Evolutionary conservation across 2,329 filamentous ascomycete genomes (phyloP).

Genomic region (Hymenoscyphus linearis): DNA sequence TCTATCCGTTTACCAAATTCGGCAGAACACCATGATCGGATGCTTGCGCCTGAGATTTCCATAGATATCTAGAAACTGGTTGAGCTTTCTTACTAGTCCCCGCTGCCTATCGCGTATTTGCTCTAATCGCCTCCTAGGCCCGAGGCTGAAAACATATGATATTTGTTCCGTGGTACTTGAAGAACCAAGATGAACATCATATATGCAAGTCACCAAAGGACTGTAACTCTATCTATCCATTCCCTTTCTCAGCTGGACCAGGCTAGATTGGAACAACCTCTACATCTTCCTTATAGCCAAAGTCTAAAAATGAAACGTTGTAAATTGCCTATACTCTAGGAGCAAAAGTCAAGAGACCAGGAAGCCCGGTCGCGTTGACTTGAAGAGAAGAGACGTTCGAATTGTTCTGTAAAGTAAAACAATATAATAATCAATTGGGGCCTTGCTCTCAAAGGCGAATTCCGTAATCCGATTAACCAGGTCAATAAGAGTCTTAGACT

Average conservation of each 20-base stretch:
- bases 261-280: slow-evolving; percentile 14
- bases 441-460: background rate
- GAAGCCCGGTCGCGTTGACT: background rate
- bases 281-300: slow-evolving; percentile 6
- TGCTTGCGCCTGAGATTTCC: background rate
- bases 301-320: background rate
- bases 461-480: slow-evolving; percentile 2
- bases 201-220: slow-evolving; percentile 13
- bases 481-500: background rate
- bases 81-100: background rate
- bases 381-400: no score
- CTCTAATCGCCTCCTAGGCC: slow-evolving; percentile 9
- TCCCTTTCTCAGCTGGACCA: slow-evolving; percentile 19
- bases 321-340: background rate
- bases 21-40: background rate
- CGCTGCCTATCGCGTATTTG: slow-evolving; percentile 11
- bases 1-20: background rate
- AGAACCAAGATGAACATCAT: background rate
- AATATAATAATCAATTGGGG: no score
- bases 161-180: slow-evolving; percentile 4
- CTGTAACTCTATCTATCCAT: slow-evolving; percentile 21
- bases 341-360: background rate
- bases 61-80: background rate
- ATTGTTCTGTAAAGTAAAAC: no score
- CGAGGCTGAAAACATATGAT: background rate